These are phyloP conservation scores for Seiridium unicorne DNA, from an alignment of 2,329 filamentous ascomycete genomes.

Conservation along the genomic window DNA sequence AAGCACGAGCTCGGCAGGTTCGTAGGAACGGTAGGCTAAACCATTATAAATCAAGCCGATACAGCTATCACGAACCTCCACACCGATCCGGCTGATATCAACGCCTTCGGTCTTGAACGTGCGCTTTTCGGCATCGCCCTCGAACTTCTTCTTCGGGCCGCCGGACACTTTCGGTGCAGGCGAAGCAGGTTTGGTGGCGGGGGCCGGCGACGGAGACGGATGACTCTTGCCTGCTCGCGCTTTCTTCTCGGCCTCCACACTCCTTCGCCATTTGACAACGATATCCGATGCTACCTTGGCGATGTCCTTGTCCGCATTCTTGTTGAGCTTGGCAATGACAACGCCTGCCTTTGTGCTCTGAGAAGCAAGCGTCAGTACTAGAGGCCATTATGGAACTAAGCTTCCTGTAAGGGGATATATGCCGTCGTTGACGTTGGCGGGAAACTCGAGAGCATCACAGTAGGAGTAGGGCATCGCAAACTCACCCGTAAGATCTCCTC, in stretches of 20 bases:
- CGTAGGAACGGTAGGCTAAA: conserved; percentile 68
- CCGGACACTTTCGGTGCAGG: conserved; percentile 32
- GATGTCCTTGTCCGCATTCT: conserved; percentile 80
- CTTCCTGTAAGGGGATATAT: background rate
- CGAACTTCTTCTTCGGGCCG: conserved; percentile 48
- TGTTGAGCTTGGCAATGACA: conserved; percentile 75
- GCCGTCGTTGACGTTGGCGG: background rate
- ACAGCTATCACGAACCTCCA: conserved; percentile 75
- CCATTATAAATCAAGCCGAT: conserved; percentile 94
- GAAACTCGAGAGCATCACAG: background rate
- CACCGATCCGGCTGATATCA: conserved; percentile 72
- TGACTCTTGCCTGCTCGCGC: conserved; percentile 43
- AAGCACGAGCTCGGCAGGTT: conserved; percentile 70
- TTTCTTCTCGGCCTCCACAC: conserved; percentile 65
- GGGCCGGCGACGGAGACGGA: conserved; percentile 52
- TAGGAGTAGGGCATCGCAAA: conserved; percentile 13
- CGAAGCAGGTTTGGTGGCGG: conserved; percentile 14
- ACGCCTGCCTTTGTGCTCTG: conserved; percentile 87
- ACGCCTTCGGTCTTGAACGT: conserved; percentile 80
- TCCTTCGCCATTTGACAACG: conserved; percentile 82
- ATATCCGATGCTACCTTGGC: conserved; percentile 76
- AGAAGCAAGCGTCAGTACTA: background rate
- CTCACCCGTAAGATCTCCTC: conserved; percentile 84
- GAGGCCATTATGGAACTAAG: too few species aligned
- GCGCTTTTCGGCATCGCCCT: conserved; percentile 73